These are phyloP conservation scores for Lactarius psammicola DNA, from an alignment of 768 basidiomycete species.

Conservation along the genomic window DNA sequence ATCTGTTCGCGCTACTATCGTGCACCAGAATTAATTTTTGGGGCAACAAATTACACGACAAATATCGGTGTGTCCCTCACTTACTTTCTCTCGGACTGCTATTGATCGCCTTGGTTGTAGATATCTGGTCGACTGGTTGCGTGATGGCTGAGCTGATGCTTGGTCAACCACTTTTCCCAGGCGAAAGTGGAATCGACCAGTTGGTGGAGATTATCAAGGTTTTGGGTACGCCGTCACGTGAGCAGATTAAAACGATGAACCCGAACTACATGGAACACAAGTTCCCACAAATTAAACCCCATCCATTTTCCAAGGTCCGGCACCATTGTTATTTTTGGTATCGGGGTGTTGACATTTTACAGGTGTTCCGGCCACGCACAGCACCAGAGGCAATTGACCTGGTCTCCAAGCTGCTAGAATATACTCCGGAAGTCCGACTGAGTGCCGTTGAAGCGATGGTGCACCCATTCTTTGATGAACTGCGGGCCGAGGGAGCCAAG, in stretches of 20 bases:
- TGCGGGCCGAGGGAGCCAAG: conserved; percentile 83
- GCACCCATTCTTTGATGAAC: conserved; percentile 96
- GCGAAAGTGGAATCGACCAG: conserved; percentile 98
- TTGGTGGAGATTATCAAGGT: conserved; percentile 99
- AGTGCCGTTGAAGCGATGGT: conserved; percentile 91
- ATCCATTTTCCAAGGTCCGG: conserved; percentile 91
- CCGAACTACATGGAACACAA: conserved; percentile 99
- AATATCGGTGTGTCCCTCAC: conserved; percentile 77
- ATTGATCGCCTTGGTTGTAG: conserved; percentile 40
- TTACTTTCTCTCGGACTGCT: not conserved
- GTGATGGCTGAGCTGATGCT: conserved; percentile 99
- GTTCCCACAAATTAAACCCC: conserved; percentile 99
- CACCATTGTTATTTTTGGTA: conserved; percentile 3
- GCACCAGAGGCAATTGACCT: conserved; percentile 94
- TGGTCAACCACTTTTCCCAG: conserved; percentile 97
- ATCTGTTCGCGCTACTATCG: conserved; percentile 99
- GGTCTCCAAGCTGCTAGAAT: conserved; percentile 92
- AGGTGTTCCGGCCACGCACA: conserved; percentile 98
- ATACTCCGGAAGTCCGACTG: conserved; percentile 92
- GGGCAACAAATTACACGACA: conserved; percentile 99
- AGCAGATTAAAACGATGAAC: conserved; percentile 99
- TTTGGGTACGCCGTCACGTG: conserved; percentile 94
- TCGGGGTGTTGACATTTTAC: conserved; percentile 20
- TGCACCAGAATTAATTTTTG: conserved; percentile 98
- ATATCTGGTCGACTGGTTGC: conserved; percentile 99